Base-by-base conservation (phyloP, 108 stramenopile species). In the Nitzschia sp. region DNA sequence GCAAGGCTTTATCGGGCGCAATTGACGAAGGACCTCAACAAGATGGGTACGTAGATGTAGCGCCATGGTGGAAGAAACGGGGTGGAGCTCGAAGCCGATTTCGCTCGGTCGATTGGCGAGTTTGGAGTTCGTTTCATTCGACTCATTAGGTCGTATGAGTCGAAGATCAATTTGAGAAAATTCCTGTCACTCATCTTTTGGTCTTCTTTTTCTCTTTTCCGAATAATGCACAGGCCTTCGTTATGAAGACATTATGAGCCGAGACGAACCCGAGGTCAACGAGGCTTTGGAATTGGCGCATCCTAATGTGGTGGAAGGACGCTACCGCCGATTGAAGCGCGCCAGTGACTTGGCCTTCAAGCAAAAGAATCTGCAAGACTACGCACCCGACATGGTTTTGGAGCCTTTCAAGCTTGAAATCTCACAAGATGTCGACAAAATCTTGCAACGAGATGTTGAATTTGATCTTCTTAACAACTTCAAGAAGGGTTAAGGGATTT, bases 281-380 rank as follows among this genome's bases (percentile, higher is more conserved):
- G 94, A 95, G 61, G 94, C 94, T 30, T 74, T 95, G 69, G 71
- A 77, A 54, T 83, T 92, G 76, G 87, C 94, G 34, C 80, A 87
- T 57, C 86, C 89, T 38, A 89, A 87, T 57, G 74, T 88, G n/a
- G 66, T 87, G 19, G 86, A 85, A 26, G 94, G 81, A 47, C 89
- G 94, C 46, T 86, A 86, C 13, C 91, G 94, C 65, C 86, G 94
- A 47, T 75, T 95, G 64, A 89, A 89, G 81, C 87, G 91, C 32
- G 94, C 94, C 23, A 87, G 90, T 58, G 94, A 95, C 65, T 80
- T 95, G 38, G 80, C 80, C 60, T 90, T 84, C 76, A 95, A 95
- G 76, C 79, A 73, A 75, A 95, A 95, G 89, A 82, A 84, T 55
- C 75, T 90, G 53, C 73, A 79, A 45, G 88, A 91, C 67, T 95